Evolutionary conservation across 1,139 yeast species (phyloP).

Genomic region (Candida mesenterica): DNA sequence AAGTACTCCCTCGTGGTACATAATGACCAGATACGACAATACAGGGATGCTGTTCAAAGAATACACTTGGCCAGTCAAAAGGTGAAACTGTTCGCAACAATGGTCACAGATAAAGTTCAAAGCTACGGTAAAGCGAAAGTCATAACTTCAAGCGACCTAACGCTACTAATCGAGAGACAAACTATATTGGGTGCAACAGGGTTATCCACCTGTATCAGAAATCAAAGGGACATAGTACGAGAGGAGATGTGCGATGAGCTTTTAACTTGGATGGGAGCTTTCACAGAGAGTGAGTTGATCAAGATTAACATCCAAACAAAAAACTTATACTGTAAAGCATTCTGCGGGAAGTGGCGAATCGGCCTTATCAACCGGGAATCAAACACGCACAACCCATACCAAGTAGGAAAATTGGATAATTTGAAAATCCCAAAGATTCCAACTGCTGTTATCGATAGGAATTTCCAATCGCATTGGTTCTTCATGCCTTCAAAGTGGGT

Average conservation of each 20-base stretch:
- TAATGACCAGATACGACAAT: constrained; percentile 79
- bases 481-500: constrained; percentile 41
- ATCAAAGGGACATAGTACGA: constrained; percentile 67
- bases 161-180: constrained; percentile 53
- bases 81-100: constrained; percentile 63
- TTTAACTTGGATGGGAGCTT: constrained; percentile 59
- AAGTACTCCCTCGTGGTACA: constrained; percentile 62
- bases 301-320: constrained; percentile 49
- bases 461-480: constrained; percentile 33
- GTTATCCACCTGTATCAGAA: constrained; percentile 63
- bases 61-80: constrained; percentile 65
- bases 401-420: constrained; percentile 33
- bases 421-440: constrained; percentile 38
- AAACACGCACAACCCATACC: constrained; percentile 15
- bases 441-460: constrained; percentile 8
- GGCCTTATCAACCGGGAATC: constrained; percentile 29
- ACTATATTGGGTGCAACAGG: constrained; percentile 56
- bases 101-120: constrained; percentile 70
- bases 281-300: constrained; percentile 56
- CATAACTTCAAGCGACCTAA: constrained; percentile 52
- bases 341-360: constrained; percentile 52
- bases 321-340: constrained; percentile 55
- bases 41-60: constrained; percentile 68
- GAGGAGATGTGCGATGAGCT: constrained; percentile 83
- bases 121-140: constrained; percentile 69